A percentile compares a stretch with the other conserved stretches of the same genome.
Conservation (phyloP, 345 rosid species). For the Camelina sativa region DNA sequence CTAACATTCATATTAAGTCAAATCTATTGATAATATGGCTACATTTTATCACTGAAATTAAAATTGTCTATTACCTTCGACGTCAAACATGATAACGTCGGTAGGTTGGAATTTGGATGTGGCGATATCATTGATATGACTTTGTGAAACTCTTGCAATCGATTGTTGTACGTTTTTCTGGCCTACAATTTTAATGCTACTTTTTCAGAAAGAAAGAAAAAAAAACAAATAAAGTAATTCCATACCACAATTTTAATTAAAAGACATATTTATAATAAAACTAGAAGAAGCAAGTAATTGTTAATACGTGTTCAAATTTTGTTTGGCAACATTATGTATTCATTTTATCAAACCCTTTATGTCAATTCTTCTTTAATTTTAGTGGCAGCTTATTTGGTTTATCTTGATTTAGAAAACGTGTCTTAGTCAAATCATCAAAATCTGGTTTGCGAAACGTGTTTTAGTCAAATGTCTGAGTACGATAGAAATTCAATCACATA, state of each 20-base stretch:
- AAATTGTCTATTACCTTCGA: slow-evolving; percentile 5
- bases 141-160: neutral
- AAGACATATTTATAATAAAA: neutral
- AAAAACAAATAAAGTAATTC: neutral
- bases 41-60: neutral
- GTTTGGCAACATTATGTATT: neutral
- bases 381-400: slow-evolving; percentile 1
- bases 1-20: slow-evolving; percentile 18
- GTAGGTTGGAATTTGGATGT: slow-evolving; percentile 24
- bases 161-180: neutral
- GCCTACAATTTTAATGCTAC: neutral
- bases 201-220: too few species aligned
- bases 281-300: neutral
- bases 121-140: slow-evolving; percentile 26
- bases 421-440: neutral
- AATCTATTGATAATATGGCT: slow-evolving; percentile 4
- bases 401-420: slow-evolving; percentile 1
- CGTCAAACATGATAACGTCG: slow-evolving; percentile 24
- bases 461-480: slow-evolving; percentile 13
- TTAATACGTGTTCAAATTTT: neutral
- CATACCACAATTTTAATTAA: neutral
- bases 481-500: neutral
- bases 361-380: slow-evolving; percentile 21
- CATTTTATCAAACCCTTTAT: slow-evolving; percentile 3
- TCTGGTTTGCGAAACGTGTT: slow-evolving; percentile 2